Conservation (phyloP, 495 filamentous ascomycete species). For the Xylaria longipes region DNA sequence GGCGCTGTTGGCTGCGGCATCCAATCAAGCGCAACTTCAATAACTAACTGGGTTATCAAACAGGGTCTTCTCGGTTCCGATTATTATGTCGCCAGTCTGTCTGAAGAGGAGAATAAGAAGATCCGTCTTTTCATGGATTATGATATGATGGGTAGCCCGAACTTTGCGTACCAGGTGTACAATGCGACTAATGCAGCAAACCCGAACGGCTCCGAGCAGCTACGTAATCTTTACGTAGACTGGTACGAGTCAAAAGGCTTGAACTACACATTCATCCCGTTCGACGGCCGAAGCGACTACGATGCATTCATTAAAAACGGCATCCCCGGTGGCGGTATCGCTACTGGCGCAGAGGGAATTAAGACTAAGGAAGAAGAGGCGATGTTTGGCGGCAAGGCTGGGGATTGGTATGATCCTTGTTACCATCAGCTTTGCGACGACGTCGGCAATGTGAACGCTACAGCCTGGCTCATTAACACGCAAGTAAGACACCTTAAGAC, state of each 20-base stretch:
- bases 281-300: conserved; percentile 64
- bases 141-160: conserved; percentile 64
- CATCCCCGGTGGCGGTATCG: conserved; percentile 63
- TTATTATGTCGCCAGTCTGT: conserved; percentile 58
- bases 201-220: conserved; percentile 55
- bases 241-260: conserved; percentile 55
- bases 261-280: conserved; percentile 60
- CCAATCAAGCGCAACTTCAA: background rate
- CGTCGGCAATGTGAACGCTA: conserved; percentile 55
- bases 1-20: background rate
- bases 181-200: conserved; percentile 53
- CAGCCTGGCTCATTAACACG: conserved; percentile 61
- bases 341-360: conserved; percentile 67
- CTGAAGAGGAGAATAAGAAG: conserved; percentile 57
- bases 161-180: conserved; percentile 63
- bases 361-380: conserved; percentile 57
- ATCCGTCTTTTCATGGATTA: conserved; percentile 67
- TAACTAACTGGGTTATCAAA: conserved; percentile 1
- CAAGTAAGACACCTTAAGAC: conserved; percentile 44
- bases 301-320: conserved; percentile 60
- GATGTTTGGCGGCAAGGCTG: conserved; percentile 60
- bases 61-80: conserved; percentile 61
- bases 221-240: conserved; percentile 58
- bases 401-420: conserved; percentile 60
- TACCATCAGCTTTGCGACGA: conserved; percentile 64